These are phyloP conservation scores for Vanrija pseudolonga DNA, from an alignment of 1,284 basidiomycete species.

Conservation along the genomic window DNA sequence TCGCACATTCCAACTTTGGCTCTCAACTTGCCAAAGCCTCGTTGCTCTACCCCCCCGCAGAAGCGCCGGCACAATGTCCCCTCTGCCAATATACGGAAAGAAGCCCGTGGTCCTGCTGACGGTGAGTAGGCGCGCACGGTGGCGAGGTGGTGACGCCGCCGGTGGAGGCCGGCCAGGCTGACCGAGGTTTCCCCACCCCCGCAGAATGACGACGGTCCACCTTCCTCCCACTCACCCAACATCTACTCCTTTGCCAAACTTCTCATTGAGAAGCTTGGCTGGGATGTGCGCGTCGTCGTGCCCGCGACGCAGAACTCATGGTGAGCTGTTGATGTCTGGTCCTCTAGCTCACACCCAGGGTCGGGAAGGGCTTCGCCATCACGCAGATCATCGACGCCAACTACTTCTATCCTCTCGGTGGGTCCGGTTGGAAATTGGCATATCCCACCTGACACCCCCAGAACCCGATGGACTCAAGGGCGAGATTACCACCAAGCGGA, in stretches of 20 bases:
- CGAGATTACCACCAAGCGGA: conserved; percentile 60
- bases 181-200: no score
- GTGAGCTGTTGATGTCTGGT: conserved; percentile 38
- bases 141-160: not conserved
- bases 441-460: conserved; percentile 16
- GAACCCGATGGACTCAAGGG: conserved; percentile 64
- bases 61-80: conserved; percentile 19
- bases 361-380: conserved; percentile 80
- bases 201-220: conserved; percentile 76
- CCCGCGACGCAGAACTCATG: conserved; percentile 86
- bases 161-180: no score
- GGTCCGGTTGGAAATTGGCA: conserved; percentile 31
- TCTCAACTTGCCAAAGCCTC: no score
- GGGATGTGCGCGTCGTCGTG: conserved; percentile 83
- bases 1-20: no score
- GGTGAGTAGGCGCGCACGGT: conserved; percentile 18
- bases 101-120: conserved; percentile 42
- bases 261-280: conserved; percentile 64
- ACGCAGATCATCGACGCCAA: conserved; percentile 67
- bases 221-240: conserved; percentile 68
- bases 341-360: conserved; percentile 16
- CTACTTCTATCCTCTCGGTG: conserved; percentile 75
- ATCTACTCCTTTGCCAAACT: conserved; percentile 71
- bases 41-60: no score
- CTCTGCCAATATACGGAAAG: conserved; percentile 27